Evolutionary conservation across 495 filamentous ascomycete species (phyloP), one percentile per base, ranked within the genome.

Genomic region (Hapsidospora chrysogenum): DNA sequence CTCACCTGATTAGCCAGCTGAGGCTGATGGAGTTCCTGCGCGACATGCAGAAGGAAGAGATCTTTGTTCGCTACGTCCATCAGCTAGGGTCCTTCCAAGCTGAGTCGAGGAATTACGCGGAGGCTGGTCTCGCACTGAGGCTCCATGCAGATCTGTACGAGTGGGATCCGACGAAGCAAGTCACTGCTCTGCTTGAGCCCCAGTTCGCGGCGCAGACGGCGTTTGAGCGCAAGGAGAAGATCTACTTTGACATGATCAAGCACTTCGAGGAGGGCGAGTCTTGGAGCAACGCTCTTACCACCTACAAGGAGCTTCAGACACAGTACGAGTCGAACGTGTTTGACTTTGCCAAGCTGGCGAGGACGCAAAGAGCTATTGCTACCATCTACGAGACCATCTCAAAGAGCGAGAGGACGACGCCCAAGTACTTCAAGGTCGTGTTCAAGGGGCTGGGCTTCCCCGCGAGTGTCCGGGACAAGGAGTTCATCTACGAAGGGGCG

Each of bases 11-110:
- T 49, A 80, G 96, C 50, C 84, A 84, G 1, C 64, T 96, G 31
- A 73, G 82, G 46, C 57, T 97, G 25, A 94, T 96, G 89, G 83
- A 94, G 43, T 96, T 94, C 58, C 70, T 95, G 53, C 77, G 83
- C 50, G 87, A 95, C 50, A 89, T 94, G 83, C 80, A 87, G 43
- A 92, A 92, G 48, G 85, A 92, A 51, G 85, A 94, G 49, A 94
- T 95, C 41, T 99, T 86, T 52, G 80, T 94, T 43, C 78, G 85
- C 38, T 96, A 96, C 49, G 86, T 96, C 17, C 92, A 99, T 48
- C 85, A 94, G 51, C 66, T 99, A 2, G 82, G 85, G 9, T 63
- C 76, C 33, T 60, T 85, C 3, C 89, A 96, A 54, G 66, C 69
- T 3, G 66, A 75, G 19, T 69, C 76, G 2, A 61, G 77, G 37